Base-by-base conservation (phyloP, 129 eudicot genomes). In the Helianthus tuberosus region DNA sequence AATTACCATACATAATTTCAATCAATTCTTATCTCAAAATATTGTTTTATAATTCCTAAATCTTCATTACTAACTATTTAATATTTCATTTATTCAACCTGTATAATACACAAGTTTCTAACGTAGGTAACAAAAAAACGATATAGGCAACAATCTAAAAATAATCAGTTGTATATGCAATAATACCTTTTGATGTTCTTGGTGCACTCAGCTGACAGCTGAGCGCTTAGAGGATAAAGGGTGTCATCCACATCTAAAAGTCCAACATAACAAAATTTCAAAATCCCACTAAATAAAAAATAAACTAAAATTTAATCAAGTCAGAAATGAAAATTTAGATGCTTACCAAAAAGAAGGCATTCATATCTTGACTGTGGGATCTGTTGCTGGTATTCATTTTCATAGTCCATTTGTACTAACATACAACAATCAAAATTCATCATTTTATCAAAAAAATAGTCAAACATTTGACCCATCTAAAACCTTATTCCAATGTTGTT, bases 191-290 rank as follows among this genome's bases (percentile, higher is more conserved):
- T 84, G 72, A 94, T 94, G 88, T 94, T 94, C 50, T 85, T 85
- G 61, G 97, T 79, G 86, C 87, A 79, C 41, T 91, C 58, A 8
- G 75, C 59, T 32, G 99, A 87, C 64, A 94, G 48, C 32, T 97
- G 97, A 75, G 94, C 91, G 72, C 94, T 86, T 27, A 85, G 50
- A 44, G 97, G 91, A 76, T 94, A 94, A 35, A 94, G 91, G 74
- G 99, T 94, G 75, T 94, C 97, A 82, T 94, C 99, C 71, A 94
- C 93, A 88, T 94, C 99, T 94, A 75, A 70, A 81, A 77, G 29
- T 54, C 3, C 17, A 20, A 68, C 15, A 73, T 27, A 23, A 36
- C 1, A 32, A 27, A n/a, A 12, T 60, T 58, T 63, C 25, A 75
- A 65, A 12, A 66, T 38, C 44, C 25, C 29, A 55, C n/a, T 47